Percentiles rank a stretch among this genome's conserved stretches.
These are phyloP conservation scores for Smittium culicis DNA, from an alignment of 371 early-diverging fungal genomes.

Conservation along the genomic window DNA sequence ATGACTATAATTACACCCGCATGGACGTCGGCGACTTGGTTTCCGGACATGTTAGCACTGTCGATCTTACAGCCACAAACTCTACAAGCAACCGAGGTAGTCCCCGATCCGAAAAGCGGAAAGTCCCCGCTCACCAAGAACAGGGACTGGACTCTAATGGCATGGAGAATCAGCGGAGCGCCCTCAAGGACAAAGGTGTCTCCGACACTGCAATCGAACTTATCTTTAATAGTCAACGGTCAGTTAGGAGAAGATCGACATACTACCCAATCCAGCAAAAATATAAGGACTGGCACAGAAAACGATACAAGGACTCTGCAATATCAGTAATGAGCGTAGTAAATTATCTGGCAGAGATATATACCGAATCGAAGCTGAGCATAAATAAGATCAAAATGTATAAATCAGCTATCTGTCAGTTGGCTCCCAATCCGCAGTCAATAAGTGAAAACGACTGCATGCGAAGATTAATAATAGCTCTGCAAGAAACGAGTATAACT, in stretches of 20 bases:
- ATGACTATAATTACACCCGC: background rate
- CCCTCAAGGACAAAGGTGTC: background rate
- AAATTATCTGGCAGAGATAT: background rate
- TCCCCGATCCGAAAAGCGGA: background rate
- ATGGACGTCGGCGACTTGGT: background rate
- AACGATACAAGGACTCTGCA: background rate
- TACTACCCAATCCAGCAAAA: background rate
- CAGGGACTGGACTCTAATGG: no score
- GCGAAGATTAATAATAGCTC: background rate
- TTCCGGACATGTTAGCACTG: background rate
- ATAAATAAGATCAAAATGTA: background rate
- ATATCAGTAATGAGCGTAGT: background rate
- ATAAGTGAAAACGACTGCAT: no score
- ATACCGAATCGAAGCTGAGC: background rate
- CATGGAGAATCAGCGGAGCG: background rate
- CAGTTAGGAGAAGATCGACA: background rate
- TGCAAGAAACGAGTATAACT: background rate
- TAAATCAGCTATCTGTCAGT: background rate
- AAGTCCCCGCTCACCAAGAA: background rate
- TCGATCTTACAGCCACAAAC: background rate
- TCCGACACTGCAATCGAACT: background rate
- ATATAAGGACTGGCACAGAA: background rate
- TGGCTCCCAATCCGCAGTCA: background rate
- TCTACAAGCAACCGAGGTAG: background rate
- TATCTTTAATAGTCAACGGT: background rate